These are phyloP conservation scores for Daedalea quercina DNA, from an alignment of 768 basidiomycete species.

Conservation along the genomic window DNA sequence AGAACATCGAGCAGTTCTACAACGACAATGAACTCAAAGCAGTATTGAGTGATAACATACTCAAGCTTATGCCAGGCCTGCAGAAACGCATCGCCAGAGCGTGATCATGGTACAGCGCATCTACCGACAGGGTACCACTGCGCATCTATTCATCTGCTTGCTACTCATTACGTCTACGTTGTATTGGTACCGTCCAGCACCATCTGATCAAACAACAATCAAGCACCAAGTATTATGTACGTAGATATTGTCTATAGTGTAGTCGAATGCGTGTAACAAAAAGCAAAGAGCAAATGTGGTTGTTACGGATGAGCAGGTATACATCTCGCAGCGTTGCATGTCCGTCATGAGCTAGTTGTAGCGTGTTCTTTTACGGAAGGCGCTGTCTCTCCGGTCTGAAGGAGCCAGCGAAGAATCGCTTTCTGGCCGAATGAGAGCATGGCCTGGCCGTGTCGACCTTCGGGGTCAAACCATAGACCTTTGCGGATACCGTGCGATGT, in stretches of 20 bases:
- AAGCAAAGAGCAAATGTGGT: no score
- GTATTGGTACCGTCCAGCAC: no score
- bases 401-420: constrained; percentile 60
- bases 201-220: no score
- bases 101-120: no score
- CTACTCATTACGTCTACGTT: no score
- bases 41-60: constrained; percentile 3
- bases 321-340: not conserved
- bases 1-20: constrained; percentile 45
- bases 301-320: no score
- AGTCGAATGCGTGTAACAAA: no score
- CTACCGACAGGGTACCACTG: not conserved
- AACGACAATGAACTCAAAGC: constrained; percentile 19
- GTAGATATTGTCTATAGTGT: no score
- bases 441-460: constrained; percentile 58
- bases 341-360: not conserved
- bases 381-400: constrained; percentile 9
- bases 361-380: not conserved
- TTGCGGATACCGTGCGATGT: constrained; percentile 66
- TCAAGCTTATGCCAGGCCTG: constrained; percentile 3
- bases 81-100: not conserved
- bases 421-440: constrained; percentile 46
- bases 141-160: not conserved
- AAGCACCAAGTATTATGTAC: no score
- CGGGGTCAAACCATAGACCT: constrained; percentile 57